Conservation (phyloP, 2,329 filamentous ascomycete species). For the Aspergillus niger region DNA sequence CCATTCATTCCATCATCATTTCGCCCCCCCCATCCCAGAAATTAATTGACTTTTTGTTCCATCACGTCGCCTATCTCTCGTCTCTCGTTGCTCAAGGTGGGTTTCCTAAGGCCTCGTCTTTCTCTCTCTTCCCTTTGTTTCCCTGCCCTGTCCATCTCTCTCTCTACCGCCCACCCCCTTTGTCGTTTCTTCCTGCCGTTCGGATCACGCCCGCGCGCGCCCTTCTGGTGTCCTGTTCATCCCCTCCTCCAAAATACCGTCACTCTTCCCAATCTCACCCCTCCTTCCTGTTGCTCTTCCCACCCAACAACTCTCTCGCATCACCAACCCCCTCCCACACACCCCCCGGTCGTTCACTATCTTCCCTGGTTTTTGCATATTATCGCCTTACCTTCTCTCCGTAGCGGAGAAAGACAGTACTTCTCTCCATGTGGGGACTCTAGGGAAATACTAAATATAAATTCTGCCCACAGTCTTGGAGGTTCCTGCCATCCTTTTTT, state of each 20-base stretch:
- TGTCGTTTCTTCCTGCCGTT: neutral
- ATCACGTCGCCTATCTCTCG: constrained; percentile 14
- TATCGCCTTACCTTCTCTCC: constrained; percentile 1
- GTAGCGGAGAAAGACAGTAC: neutral
- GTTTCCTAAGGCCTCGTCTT: constrained; percentile 14
- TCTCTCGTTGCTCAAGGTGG: constrained; percentile 14
- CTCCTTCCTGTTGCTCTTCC: constrained; percentile 5
- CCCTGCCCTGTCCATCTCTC: neutral
- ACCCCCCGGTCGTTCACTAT: constrained; percentile 8
- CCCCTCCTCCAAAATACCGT: constrained; percentile 14
- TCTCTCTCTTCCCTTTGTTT: constrained; percentile 8
- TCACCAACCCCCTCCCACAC: neutral
- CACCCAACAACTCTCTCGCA: constrained; percentile 6
- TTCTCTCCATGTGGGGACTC: neutral
- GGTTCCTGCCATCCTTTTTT: constrained; percentile 1
- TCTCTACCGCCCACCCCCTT: neutral
- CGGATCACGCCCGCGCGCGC: neutral
- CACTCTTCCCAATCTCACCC: constrained; percentile 12
- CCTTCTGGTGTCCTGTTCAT: neutral
- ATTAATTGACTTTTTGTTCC: constrained; percentile 3
- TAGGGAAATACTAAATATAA: constrained; percentile 3
- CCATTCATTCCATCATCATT: constrained; percentile 11
- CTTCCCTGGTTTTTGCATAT: neutral
- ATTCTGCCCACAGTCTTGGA: constrained; percentile 4
- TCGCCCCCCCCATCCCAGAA: neutral